Evolutionary conservation across 1,284 basidiomycete genomes (phyloP).

Genomic region (Tilletia walkeri): DNA sequence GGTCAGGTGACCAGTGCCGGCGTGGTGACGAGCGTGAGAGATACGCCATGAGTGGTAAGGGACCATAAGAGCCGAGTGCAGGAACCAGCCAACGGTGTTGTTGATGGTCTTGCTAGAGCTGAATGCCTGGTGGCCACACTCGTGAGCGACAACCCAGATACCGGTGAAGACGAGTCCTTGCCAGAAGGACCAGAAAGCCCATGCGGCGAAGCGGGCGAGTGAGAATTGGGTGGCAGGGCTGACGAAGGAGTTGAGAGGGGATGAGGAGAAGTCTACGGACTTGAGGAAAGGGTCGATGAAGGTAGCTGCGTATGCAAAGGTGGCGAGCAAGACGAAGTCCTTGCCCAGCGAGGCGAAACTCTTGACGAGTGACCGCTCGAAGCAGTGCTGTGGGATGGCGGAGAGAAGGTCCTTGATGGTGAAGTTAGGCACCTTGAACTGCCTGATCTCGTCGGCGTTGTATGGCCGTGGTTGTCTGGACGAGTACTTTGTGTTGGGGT

Average conservation of each 20-base stretch:
- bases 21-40: conserved; percentile 12
- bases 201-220: conserved; percentile 68
- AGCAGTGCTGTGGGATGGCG: conserved; percentile 86
- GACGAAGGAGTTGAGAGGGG: conserved; percentile 56
- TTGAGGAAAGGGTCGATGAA: conserved; percentile 64
- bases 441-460: conserved; percentile 49
- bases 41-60: conserved; percentile 19
- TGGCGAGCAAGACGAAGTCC: conserved; percentile 72
- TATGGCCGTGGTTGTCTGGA: conserved; percentile 45
- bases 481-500: conserved; percentile 31
- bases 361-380: conserved; percentile 80
- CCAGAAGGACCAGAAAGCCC: conserved; percentile 78
- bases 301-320: conserved; percentile 69
- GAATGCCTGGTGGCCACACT: conserved; percentile 33
- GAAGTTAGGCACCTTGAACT: conserved; percentile 73
- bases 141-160: conserved; percentile 79
- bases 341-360: conserved; percentile 79
- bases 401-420: conserved; percentile 81
- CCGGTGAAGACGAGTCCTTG: conserved; percentile 88
- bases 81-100: conserved; percentile 14
- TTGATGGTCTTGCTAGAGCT: conserved; percentile 10
- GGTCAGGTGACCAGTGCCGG: conserved; percentile 15
- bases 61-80: conserved; percentile 8
- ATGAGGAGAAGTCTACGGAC: conserved; percentile 27
- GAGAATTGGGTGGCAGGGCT: conserved; percentile 68